phyloP scores from a whole-genome alignment of 2,329 filamentous ascomycete species.

The Aspergillus glaucus region DNA sequence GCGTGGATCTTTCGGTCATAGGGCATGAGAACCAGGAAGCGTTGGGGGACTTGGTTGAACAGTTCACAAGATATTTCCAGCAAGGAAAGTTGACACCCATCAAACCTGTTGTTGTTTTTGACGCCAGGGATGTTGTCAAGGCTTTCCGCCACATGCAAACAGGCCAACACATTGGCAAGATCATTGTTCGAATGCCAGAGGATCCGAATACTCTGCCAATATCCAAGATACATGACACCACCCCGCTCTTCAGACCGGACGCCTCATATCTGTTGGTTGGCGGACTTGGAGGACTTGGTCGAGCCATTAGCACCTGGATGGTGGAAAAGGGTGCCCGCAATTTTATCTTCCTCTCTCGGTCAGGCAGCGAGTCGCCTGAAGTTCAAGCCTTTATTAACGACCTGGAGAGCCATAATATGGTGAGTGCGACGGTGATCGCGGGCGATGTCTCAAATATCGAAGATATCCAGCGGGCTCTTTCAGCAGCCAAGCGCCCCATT shows the following conservation, averaged over 20 bases:
- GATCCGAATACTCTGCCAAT: not conserved
- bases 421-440: not conserved
- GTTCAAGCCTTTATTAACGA: slow-evolving; percentile 4
- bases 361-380: not conserved
- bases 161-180: not conserved
- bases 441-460: slow-evolving; percentile 7
- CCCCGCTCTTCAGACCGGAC: not conserved
- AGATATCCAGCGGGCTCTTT: slow-evolving; percentile 6
- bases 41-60: not conserved
- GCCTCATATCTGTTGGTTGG: slow-evolving; percentile 11
- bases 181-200: not conserved
- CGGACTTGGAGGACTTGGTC: slow-evolving; percentile 13
- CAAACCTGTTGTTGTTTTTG: not conserved
- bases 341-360: slow-evolving; percentile 9
- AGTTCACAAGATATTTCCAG: not conserved
- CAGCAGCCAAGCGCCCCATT: slow-evolving; percentile 1
- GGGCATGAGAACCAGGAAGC: not conserved
- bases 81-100: slow-evolving; percentile 5
- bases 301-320: slow-evolving; percentile 10
- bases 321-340: slow-evolving; percentile 9
- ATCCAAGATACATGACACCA: not conserved
- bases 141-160: not conserved
- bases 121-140: not conserved
- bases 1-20: not conserved
- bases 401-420: not conserved